phyloP scores from a whole-genome alignment of 768 basidiomycete genomes.

The Mycena alexandri region DNA sequence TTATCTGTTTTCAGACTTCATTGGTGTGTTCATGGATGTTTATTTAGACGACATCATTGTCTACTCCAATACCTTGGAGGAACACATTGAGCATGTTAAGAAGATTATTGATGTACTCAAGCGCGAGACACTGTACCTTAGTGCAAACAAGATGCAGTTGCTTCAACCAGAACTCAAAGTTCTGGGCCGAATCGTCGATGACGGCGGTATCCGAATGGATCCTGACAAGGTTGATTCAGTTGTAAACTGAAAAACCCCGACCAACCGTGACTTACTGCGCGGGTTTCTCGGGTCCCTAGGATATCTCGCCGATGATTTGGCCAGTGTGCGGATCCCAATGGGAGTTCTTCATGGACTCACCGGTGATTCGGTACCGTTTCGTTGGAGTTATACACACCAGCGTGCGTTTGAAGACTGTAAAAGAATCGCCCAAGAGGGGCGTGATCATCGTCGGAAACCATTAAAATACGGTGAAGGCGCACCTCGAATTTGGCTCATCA shows the following conservation, averaged over 20 bases:
- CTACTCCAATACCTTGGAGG: slow-evolving; percentile 52
- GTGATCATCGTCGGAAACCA: slow-evolving; percentile 41
- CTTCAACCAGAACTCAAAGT: slow-evolving; percentile 45
- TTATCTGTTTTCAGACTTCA: slow-evolving; percentile 46
- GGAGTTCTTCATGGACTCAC: slow-evolving; percentile 43
- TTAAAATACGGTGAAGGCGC: slow-evolving; percentile 31
- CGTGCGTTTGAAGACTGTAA: slow-evolving; percentile 54
- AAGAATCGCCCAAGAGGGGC: slow-evolving; percentile 26
- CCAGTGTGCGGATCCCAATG: slow-evolving; percentile 53
- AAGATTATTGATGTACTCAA: slow-evolving; percentile 48
- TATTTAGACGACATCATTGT: slow-evolving; percentile 53
- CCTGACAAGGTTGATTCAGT: slow-evolving; percentile 56
- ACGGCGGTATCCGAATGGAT: slow-evolving; percentile 57
- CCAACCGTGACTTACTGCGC: slow-evolving; percentile 8
- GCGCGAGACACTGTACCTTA: slow-evolving; percentile 50
- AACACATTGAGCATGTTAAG: slow-evolving; percentile 49
- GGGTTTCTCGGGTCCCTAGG: slow-evolving; percentile 48
- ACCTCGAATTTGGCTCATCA: slow-evolving; percentile 13
- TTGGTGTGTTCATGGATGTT: slow-evolving; percentile 51
- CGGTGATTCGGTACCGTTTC: slow-evolving; percentile 4
- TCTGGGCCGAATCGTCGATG: slow-evolving; percentile 50
- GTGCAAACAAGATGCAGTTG: slow-evolving; percentile 48
- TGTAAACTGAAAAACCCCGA: slow-evolving; percentile 49
- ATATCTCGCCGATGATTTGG: slow-evolving; percentile 51
- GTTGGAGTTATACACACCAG: slow-evolving; percentile 12